Evolutionary conservation across 129 eudicot species (phyloP), one percentile per base, ranked within the genome.

Genomic region (Artemisia annua): DNA sequence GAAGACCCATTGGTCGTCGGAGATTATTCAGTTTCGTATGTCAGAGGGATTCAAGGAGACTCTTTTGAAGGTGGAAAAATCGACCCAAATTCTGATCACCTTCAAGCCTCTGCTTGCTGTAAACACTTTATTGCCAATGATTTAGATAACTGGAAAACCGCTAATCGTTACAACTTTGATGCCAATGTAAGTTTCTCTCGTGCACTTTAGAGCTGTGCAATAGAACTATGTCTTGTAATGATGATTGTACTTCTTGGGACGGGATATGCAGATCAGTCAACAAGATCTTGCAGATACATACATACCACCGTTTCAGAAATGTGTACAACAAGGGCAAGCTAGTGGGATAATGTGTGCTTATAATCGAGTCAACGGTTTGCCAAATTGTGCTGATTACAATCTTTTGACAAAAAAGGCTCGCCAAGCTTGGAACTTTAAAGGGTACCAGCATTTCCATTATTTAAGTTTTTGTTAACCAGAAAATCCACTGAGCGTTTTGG

Each of bases 291-390:
- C 88, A 54, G 96, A 90, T 62, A 80, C 96, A 70, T 87, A 78
- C 73, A 83, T 83, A 58, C 94, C 94, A 32, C 96, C 96, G 15
- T 90, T 90, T 35, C 83, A 77, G 76, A 85, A 82, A 64, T 90
- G 96, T 63, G 80, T 87, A 24, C 82, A 85, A 69, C 80, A 90
- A 83, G 96, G 87, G 48, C 72, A 76, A 69, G 85, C 87, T 52
- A 85, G 81, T 73, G 87, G 95, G 24, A 81, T 90, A 71, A 90
- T 90, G 98, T 92, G 98, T 62, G 96, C 98, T 64, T 89, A 92
- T 75, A 87, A 92, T 67, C 83, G 89, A 6, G 92, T 92, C 20
- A 92, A 92, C 53, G 96, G 96, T 5, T 73, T 92, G 53, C 98
- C 98, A 57, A 87, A 80, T 71, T 92, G 98, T 74, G 98, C 98